Base-by-base conservation (phyloP, 225 moss, liverwort and hornwort species). In the Pseudoscleropodium purum region DNA sequence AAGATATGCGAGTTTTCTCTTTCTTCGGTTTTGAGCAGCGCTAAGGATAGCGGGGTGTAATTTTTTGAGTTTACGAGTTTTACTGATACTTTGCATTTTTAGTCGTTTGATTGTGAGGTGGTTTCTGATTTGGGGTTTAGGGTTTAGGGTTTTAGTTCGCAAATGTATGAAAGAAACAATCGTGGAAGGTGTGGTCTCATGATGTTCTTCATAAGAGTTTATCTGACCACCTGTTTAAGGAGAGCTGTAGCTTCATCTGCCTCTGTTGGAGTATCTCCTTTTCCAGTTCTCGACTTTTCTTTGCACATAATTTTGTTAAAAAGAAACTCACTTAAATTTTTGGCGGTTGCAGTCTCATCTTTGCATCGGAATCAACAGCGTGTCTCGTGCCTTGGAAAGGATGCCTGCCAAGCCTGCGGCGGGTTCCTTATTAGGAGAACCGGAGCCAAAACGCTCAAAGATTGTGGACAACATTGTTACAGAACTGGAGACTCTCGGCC, bases 351-450 rank as follows among this genome's bases (percentile, higher is more conserved):
- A 96, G 96, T 94, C 89, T 52, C 85, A 92, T 91, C 87, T 96
- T 39, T 94, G 92, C 86, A 90, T 94, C 34, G 95, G 96, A 77
- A 92, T 96, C 88, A 96, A 95, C 88, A 90, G 90, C 80, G 95
- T 96, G 85, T 89, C 95, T 88, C 94, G 95, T 77, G 89, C 84
- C 59, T 94, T 95, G 90, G 95, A 96, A 85, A 92, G 89, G 84
- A 95, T 95, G 92, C 94, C 94, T 67, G 81, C 84, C n/a, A 92
- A 95, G 54, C 61, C 87, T 76, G 87, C 82, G 61, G 90, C 33
- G 36, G 64, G 25, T 52, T 39, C 24, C 17, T 81, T 70, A 73
- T 23, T 64, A 66, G 91, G 85, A 84, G 92, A 91, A 86, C 70
- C 66, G 56, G 86, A 90, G 64, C 61, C 90, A 24, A 93, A 92